Percentiles rank a stretch among this genome's conserved stretches.
phyloP scores from a whole-genome alignment of 306 rosid genomes.

The Vigna unguiculata region DNA sequence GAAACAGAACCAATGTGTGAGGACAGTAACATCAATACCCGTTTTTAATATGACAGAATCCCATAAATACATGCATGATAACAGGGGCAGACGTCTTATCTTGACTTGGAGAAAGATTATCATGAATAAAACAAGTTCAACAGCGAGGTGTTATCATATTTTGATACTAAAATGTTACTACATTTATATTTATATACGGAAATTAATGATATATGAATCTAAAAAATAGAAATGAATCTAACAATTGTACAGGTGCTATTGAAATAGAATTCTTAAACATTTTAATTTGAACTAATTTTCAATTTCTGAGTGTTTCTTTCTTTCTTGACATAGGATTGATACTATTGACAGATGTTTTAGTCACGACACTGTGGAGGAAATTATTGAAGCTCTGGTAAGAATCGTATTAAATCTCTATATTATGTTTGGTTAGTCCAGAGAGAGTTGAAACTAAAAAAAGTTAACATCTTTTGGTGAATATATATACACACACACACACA shows the following conservation, averaged over 20 bases:
- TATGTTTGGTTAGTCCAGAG: conserved; percentile 25
- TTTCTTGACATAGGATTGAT: conserved; percentile 66
- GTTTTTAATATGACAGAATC: background rate
- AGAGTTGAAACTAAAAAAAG: background rate
- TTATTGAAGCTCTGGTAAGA: conserved; percentile 88
- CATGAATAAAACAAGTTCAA: background rate
- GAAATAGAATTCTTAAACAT: background rate
- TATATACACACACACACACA: too few relatives aligned
- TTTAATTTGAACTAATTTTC: conserved; percentile 3
- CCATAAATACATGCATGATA: background rate
- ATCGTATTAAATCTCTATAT: conserved; percentile 41
- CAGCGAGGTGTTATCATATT: background rate
- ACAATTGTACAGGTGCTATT: background rate
- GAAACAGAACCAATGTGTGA: background rate
- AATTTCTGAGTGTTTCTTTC: conserved; percentile 29
- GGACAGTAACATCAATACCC: background rate
- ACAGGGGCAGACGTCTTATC: background rate
- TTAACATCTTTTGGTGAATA: background rate
- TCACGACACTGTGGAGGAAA: conserved; percentile 92
- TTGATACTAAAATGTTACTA: too few relatives aligned
- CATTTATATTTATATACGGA: background rate
- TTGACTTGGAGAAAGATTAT: background rate
- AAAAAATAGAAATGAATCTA: background rate
- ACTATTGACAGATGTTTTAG: conserved; percentile 76
- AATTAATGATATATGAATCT: background rate